A percentile compares a stretch with the other conserved stretches of the same genome.
Evolutionary conservation across 2,329 filamentous ascomycete genomes (phyloP).

Genomic region (Ilyonectria sp.): DNA sequence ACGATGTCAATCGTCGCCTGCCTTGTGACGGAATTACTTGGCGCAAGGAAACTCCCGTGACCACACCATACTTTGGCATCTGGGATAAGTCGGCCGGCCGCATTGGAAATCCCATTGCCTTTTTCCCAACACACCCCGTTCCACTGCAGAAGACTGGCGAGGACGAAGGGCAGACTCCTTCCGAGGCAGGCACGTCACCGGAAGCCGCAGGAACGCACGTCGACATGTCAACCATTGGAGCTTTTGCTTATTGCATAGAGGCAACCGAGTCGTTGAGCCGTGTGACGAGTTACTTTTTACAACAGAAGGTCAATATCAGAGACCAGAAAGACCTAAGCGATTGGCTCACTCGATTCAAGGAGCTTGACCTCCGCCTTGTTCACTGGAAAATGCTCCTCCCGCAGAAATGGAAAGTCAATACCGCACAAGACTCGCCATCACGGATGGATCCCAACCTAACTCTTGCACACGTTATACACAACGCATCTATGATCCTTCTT

Average conservation of each 20-base stretch:
- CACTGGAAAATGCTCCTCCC: slow-evolving; percentile 47
- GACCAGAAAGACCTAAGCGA: slow-evolving; percentile 54
- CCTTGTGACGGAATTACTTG: slow-evolving; percentile 57
- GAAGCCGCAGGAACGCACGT: slow-evolving; percentile 29
- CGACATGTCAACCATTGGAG: slow-evolving; percentile 57
- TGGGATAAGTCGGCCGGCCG: slow-evolving; percentile 55
- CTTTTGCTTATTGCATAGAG: slow-evolving; percentile 60
- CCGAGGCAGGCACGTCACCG: slow-evolving; percentile 32
- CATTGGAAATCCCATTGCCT: slow-evolving; percentile 53
- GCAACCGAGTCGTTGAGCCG: slow-evolving; percentile 60
- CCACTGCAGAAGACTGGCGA: slow-evolving; percentile 13
- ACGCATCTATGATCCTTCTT: slow-evolving; percentile 62
- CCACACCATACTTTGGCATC: slow-evolving; percentile 58
- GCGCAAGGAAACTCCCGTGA: slow-evolving; percentile 53
- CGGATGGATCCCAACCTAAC: slow-evolving; percentile 64
- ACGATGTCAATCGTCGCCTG: slow-evolving; percentile 54
- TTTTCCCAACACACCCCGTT: slow-evolving; percentile 44
- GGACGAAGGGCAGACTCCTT: slow-evolving; percentile 25
- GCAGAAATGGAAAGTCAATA: slow-evolving; percentile 41
- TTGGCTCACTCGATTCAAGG: slow-evolving; percentile 62
- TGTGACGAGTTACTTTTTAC: slow-evolving; percentile 59
- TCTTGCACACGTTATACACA: slow-evolving; percentile 63
- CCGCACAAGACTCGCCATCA: slow-evolving; percentile 24
- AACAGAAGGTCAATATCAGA: slow-evolving; percentile 56
- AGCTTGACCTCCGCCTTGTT: slow-evolving; percentile 60